These are phyloP conservation scores for Seiridium unicorne DNA, from an alignment of 2,329 filamentous ascomycete genomes.

Conservation along the genomic window DNA sequence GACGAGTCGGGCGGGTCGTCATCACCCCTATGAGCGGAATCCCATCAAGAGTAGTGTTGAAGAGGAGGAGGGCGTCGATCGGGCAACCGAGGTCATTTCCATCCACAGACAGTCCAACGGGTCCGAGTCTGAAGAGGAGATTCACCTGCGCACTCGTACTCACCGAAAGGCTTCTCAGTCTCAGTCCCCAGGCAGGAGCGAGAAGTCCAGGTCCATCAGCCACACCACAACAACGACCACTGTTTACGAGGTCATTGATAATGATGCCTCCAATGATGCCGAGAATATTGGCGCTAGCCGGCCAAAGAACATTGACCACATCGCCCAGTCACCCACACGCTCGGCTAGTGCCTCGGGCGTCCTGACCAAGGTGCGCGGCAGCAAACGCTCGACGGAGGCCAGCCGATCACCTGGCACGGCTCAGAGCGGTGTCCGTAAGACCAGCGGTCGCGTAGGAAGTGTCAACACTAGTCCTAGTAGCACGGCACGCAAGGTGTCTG, in stretches of 20 bases:
- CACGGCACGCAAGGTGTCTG: slow-evolving; percentile 54
- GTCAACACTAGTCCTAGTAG: slow-evolving; percentile 43
- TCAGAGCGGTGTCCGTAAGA: slow-evolving; percentile 61
- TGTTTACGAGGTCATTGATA: slow-evolving; percentile 62
- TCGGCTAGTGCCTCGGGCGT: slow-evolving; percentile 52
- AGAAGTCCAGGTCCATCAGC: slow-evolving; percentile 69
- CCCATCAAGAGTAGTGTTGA: slow-evolving; percentile 44
- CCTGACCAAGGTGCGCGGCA: slow-evolving; percentile 64
- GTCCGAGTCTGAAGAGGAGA: slow-evolving; percentile 78
- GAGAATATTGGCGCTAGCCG: slow-evolving; percentile 66
- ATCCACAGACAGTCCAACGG: slow-evolving; percentile 61
- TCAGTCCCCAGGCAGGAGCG: slow-evolving; percentile 58
- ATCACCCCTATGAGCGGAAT: slow-evolving; percentile 68
- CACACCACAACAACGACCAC: slow-evolving; percentile 74
- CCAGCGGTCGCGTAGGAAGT: slow-evolving; percentile 64
- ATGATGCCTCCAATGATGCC: slow-evolving; percentile 67
- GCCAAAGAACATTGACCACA: slow-evolving; percentile 56
- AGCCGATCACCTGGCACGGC: slow-evolving; percentile 39
- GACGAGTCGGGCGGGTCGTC: slow-evolving; percentile 73
- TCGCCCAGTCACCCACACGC: slow-evolving; percentile 42
- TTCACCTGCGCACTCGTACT: slow-evolving; percentile 71
- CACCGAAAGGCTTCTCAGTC: slow-evolving; percentile 65
- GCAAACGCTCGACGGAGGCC: slow-evolving; percentile 52
- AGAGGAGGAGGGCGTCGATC: slow-evolving; percentile 49
- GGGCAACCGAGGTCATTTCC: slow-evolving; percentile 60